Percentiles rank a stretch among this genome's conserved stretches.
These are phyloP conservation scores for Phycomyces nitens DNA, from an alignment of 192 early-diverging fungal genomes.

Conservation along the genomic window DNA sequence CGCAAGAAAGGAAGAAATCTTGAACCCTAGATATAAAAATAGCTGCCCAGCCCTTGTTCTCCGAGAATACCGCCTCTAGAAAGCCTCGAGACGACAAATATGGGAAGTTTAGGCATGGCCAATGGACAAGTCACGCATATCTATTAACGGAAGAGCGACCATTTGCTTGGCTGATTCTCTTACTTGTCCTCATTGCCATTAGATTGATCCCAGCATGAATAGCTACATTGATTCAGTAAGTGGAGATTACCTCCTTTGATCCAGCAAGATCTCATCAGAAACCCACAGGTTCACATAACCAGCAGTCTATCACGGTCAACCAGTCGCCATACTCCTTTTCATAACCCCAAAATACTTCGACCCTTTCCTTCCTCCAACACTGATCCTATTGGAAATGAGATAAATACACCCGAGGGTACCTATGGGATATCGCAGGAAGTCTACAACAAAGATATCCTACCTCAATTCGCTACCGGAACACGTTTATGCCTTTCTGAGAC, in stretches of 20 bases:
- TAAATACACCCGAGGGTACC: neutral
- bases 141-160: neutral
- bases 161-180: neutral
- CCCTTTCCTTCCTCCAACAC: slow-evolving; percentile 1
- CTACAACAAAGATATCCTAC: neutral
- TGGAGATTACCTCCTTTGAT: neutral
- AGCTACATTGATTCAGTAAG: neutral
- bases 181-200: neutral
- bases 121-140: neutral
- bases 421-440: neutral
- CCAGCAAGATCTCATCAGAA: neutral
- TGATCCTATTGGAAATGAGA: neutral
- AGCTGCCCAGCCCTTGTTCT: too few species aligned
- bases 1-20: too few species aligned
- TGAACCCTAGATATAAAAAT: too few species aligned
- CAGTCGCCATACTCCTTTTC: neutral
- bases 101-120: neutral
- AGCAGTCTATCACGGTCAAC: neutral
- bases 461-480: neutral
- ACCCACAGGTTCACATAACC: neutral
- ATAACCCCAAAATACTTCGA: neutral
- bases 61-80: too few species aligned
- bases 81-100: neutral
- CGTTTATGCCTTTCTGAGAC: neutral
- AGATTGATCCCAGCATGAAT: neutral